Percentiles rank a stretch among this genome's conserved stretches.
Evolutionary conservation across 371 early-diverging fungal genomes (phyloP).

Genomic region (Apophysomyces sp.): DNA sequence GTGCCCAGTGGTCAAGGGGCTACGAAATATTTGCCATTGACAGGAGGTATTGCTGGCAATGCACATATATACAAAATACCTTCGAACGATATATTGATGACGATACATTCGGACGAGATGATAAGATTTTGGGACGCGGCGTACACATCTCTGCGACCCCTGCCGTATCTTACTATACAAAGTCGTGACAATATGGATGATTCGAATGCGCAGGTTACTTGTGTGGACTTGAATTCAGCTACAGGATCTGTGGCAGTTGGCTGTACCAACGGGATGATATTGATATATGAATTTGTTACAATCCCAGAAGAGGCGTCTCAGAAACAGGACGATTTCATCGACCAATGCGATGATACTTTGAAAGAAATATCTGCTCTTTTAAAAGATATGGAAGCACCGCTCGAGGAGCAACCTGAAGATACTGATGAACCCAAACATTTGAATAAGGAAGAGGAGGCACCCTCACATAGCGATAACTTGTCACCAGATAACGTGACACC

Average conservation of each 20-base stretch:
- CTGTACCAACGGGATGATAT: conserved; percentile 33
- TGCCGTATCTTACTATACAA: conserved; percentile 43
- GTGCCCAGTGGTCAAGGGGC: not conserved
- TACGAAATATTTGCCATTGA: conserved; percentile 40
- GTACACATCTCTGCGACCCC: conserved; percentile 42
- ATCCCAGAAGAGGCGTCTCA: not conserved
- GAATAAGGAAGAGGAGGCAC: not conserved
- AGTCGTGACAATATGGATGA: conserved; percentile 16
- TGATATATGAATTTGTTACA: conserved; percentile 21
- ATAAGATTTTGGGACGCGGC: conserved; percentile 61
- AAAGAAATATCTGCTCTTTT: conserved; percentile 36
- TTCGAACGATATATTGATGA: conserved; percentile 50
- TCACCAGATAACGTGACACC: not conserved
- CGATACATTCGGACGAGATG: conserved; percentile 43
- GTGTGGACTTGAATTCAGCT: conserved; percentile 38
- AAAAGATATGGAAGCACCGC: conserved; percentile 28
- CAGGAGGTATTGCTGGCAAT: conserved; percentile 42
- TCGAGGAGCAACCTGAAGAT: conserved; percentile 1
- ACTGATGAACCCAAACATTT: not conserved
- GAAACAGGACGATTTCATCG: conserved; percentile 19
- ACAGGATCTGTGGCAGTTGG: conserved; percentile 34
- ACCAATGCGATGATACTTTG: conserved; percentile 33
- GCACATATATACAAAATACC: conserved; percentile 43
- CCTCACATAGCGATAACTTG: not conserved
- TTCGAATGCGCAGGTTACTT: conserved; percentile 20